A percentile compares a stretch with the other conserved stretches of the same genome.
Conservation (phyloP, 2,329 filamentous ascomycete species). For the Aspergillus unguis region DNA sequence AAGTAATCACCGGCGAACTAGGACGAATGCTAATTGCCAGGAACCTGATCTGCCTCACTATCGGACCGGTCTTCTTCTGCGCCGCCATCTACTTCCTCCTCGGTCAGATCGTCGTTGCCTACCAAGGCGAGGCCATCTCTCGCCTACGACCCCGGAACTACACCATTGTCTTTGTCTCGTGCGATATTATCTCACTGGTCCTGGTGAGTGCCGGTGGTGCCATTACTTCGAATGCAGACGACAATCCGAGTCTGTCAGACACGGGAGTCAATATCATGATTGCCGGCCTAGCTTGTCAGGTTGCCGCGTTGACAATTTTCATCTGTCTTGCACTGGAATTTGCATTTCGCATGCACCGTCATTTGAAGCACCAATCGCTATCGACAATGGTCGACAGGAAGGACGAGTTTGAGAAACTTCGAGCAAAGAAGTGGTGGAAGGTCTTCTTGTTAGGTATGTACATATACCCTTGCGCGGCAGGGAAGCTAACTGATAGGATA, state of each 20-base stretch:
- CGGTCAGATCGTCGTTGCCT: conserved; percentile 36
- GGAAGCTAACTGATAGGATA: neutral
- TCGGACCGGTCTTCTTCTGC: conserved; percentile 60
- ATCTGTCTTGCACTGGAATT: conserved; percentile 47
- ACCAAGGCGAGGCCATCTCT: conserved; percentile 29
- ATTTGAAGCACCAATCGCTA: neutral
- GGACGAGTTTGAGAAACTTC: neutral
- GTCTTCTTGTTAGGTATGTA: neutral
- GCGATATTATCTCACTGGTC: conserved; percentile 58
- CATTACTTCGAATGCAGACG: conserved; percentile 8
- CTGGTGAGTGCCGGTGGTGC: conserved; percentile 55
- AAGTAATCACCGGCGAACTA: neutral
- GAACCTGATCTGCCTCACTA: conserved; percentile 60
- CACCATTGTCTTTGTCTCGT: conserved; percentile 55
- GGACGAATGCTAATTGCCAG: conserved; percentile 29
- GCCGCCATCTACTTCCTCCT: conserved; percentile 63
- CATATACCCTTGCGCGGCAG: neutral
- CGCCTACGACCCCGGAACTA: conserved; percentile 32
- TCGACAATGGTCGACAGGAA: neutral
- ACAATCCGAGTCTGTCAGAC: conserved; percentile 7
- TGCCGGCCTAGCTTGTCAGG: conserved; percentile 61
- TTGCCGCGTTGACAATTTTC: conserved; percentile 57
- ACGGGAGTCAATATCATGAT: conserved; percentile 60
- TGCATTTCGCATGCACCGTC: conserved; percentile 34
- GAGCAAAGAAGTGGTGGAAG: neutral